A percentile compares a stretch with the other conserved stretches of the same genome.
phyloP scores from a whole-genome alignment of 441 rosid genomes.

The Syzygium syzygioides region DNA sequence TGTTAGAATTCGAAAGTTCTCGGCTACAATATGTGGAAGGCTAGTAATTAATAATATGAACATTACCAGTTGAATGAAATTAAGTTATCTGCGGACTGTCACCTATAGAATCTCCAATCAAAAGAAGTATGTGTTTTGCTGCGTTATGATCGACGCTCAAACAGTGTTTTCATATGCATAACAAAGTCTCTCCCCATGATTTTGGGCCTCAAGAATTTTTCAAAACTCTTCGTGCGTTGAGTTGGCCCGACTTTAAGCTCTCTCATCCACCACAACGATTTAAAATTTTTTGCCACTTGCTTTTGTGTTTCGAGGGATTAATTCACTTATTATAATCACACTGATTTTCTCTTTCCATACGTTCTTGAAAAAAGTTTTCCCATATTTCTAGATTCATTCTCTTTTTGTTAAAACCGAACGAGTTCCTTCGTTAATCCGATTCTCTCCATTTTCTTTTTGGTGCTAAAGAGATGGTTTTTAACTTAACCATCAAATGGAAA shows the following conservation, averaged over 20 bases:
- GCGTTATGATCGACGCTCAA: neutral
- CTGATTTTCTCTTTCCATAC: neutral
- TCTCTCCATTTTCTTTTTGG: neutral
- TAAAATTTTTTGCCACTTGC: neutral
- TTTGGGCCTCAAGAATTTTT: neutral
- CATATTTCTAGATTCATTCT: neutral
- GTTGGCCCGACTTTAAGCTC: neutral
- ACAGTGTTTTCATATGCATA: neutral
- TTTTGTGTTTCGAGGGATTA: neutral
- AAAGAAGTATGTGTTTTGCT: neutral
- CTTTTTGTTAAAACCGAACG: neutral
- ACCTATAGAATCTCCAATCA: neutral
- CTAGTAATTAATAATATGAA: accelerated
- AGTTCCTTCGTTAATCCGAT: neutral
- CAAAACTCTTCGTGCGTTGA: neutral
- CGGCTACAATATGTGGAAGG: neutral
- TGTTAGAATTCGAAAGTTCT: neutral
- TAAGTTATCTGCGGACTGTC: neutral
- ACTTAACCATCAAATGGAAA: too few relatives aligned
- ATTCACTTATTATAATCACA: neutral
- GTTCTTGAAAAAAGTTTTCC: neutral
- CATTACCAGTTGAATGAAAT: neutral
- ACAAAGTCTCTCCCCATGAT: neutral
- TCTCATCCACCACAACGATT: neutral
- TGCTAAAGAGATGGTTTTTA: neutral